phyloP scores from a whole-genome alignment of 371 early-diverging fungal genomes.

The Mortierella sp. region DNA sequence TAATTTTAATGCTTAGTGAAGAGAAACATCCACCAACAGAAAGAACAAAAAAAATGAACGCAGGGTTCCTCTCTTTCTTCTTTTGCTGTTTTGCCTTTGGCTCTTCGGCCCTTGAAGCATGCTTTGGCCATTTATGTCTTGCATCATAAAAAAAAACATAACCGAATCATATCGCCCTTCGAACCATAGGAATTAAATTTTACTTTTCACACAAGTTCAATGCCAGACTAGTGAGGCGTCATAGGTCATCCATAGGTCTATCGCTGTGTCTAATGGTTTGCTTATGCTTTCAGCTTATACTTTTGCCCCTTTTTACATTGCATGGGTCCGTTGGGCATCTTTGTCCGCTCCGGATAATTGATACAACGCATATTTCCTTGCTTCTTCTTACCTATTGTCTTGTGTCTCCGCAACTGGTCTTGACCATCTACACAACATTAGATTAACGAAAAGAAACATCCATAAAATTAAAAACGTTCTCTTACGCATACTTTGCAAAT shows the following conservation, averaged over 20 bases:
- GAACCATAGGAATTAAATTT: not conserved
- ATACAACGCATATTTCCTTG: not conserved
- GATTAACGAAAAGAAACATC: too few relatives aligned
- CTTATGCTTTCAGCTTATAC: not conserved
- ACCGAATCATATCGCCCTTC: not conserved
- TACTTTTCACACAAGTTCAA: not conserved
- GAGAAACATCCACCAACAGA: not conserved
- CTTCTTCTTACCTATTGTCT: too few relatives aligned
- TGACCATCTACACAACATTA: too few relatives aligned
- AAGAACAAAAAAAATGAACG: not conserved
- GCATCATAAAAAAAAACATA: not conserved
- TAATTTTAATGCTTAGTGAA: not conserved
- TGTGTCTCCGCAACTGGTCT: too few relatives aligned
- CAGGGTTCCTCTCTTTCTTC: not conserved
- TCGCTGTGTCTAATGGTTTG: too few relatives aligned
- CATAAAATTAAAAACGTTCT: too few relatives aligned
- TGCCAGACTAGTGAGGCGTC: not conserved
- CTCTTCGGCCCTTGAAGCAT: not conserved
- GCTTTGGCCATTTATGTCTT: slow-evolving; percentile 8
- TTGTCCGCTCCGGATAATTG: not conserved
- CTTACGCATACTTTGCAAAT: too few relatives aligned
- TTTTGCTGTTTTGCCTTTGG: not conserved
- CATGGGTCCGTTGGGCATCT: not conserved
- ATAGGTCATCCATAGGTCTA: too few relatives aligned
- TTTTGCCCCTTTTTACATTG: not conserved